Base-by-base conservation (phyloP, 805 yeast genomes). In the Groenewaldozyma tartarivorans region DNA sequence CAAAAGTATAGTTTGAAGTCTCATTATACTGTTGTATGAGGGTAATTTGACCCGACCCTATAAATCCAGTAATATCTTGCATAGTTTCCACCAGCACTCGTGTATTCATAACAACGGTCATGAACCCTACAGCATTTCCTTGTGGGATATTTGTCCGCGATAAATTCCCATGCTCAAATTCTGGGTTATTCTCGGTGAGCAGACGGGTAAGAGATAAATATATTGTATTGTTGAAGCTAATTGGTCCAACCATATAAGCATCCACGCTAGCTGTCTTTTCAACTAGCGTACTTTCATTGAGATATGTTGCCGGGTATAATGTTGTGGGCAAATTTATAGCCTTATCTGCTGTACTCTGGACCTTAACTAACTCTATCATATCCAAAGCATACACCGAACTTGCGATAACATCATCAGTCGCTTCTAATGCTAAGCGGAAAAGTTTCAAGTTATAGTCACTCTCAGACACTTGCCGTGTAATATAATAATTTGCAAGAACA, bases 101-200 rank as follows among this genome's bases (percentile, higher is more conserved):
- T 0, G 78, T 77, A 35, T 67, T 60, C 59, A 74, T 60, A 0
- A 75, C 58, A 5, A 83, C 75, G 0, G 92, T 72, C 33, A 86
- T 51, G 56, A 74, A 85, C 0, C 95, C 95, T 2, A 48, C 45
- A 17, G 38, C 38, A 27, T 34, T 39, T 4, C 47, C 46, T 32
- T 37, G 42, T 1, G 45, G 39, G 17, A 27, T 32, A 4, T 40
- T 35, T 7, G 34, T 33, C 7, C 30, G 26, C 5, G 41, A 33
- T n/a, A 43, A 29, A 36, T 43, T 40, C 5, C 32, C 38, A 19
- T 31, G 33, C 13, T 42, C 46, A 22, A 47, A 41, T 17, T 39
- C 48, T 17, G 50, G 49, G 44, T 40, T 46, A 32, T 48, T 50
- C 33, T 47, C 47, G 13, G 47, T 40, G 16, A 49, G 17, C 6